Conservation (phyloP, 768 basidiomycete genomes). For the Exidia glandulosa region DNA sequence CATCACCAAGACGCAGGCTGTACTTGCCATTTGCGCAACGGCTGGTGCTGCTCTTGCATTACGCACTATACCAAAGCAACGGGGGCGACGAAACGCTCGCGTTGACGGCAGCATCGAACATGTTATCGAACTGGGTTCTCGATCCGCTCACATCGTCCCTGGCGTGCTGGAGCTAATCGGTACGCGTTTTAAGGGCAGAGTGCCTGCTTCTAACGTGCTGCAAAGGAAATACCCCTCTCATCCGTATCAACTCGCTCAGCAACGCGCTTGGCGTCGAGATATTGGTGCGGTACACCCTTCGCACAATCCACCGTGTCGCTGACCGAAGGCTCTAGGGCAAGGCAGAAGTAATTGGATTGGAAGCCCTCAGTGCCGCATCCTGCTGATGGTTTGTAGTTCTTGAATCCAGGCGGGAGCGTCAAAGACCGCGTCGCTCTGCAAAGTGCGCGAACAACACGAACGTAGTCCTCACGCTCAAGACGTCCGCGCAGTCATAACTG, state of each 20-base stretch:
- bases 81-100: too few species aligned
- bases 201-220: background rate
- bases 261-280: conserved; percentile 89
- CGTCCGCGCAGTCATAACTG: conserved; percentile 68
- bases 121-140: too few species aligned
- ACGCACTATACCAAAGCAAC: too few species aligned
- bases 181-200: conserved; percentile 18
- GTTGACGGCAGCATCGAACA: too few species aligned
- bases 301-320: background rate
- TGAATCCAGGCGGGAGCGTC: conserved; percentile 96
- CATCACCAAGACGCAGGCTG: too few species aligned
- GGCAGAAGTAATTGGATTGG: conserved; percentile 59
- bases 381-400: conserved; percentile 39
- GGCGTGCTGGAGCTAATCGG: conserved; percentile 84
- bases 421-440: conserved; percentile 95
- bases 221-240: conserved; percentile 85
- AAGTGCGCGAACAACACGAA: conserved; percentile 38
- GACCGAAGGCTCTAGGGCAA: conserved; percentile 44
- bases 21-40: too few species aligned
- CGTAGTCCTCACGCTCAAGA: background rate
- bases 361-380: background rate
- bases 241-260: conserved; percentile 86
- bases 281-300: conserved; percentile 28
- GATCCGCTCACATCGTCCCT: too few species aligned
- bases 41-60: too few species aligned